These are phyloP conservation scores for Venturia nashicola DNA, from an alignment of 2,329 filamentous ascomycete species.

Conservation along the genomic window DNA sequence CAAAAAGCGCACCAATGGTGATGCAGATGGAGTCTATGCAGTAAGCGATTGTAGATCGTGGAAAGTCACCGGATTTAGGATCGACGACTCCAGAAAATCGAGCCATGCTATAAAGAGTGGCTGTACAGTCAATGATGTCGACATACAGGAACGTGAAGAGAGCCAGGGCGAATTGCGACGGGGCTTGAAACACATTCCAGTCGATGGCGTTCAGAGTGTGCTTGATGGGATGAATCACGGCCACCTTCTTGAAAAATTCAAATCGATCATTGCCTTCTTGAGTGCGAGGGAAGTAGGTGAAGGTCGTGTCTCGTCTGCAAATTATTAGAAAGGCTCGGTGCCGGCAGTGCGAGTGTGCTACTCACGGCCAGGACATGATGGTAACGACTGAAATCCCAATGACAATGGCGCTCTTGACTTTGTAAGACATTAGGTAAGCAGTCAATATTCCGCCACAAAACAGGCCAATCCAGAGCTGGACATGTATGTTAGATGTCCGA, in stretches of 20 bases:
- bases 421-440: slow-evolving; percentile 69
- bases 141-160: slow-evolving; percentile 88
- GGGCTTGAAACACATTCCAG: slow-evolving; percentile 56
- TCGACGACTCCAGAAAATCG: slow-evolving; percentile 72
- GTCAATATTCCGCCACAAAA: slow-evolving; percentile 76
- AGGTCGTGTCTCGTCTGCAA: slow-evolving; percentile 45
- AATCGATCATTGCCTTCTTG: slow-evolving; percentile 55
- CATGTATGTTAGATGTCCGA: background rate
- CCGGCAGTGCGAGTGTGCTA: slow-evolving; percentile 1
- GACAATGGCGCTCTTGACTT: slow-evolving; percentile 77
- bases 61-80: slow-evolving; percentile 71
- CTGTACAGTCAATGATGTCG: slow-evolving; percentile 79
- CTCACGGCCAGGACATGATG: slow-evolving; percentile 71
- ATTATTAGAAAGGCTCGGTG: slow-evolving; percentile 13
- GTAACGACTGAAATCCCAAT: slow-evolving; percentile 70
- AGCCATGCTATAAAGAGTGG: slow-evolving; percentile 82
- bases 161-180: slow-evolving; percentile 66
- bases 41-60: slow-evolving; percentile 73
- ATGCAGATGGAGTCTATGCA: slow-evolving; percentile 74
- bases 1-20: slow-evolving; percentile 67
- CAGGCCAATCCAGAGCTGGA: slow-evolving; percentile 69
- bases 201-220: slow-evolving; percentile 59
- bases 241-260: slow-evolving; percentile 77
- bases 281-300: slow-evolving; percentile 71
- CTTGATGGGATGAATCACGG: slow-evolving; percentile 64